Evolutionary conservation across 129 eudicot species (phyloP).

Genomic region (Logfia minima): DNA sequence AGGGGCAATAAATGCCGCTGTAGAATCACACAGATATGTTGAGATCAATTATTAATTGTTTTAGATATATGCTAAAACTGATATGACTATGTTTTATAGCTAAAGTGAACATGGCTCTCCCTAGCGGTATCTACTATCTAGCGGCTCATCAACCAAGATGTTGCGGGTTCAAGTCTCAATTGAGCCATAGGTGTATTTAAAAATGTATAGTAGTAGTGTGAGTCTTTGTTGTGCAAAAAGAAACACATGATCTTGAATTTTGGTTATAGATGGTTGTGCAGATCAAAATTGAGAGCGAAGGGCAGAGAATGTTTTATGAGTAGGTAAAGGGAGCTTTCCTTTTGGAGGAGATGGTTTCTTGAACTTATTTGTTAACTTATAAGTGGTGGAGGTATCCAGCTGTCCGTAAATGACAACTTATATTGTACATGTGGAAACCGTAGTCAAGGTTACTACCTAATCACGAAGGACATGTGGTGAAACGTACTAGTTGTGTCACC

Average conservation of each 20-base stretch:
- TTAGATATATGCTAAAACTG: background rate
- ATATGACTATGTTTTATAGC: constrained; percentile 2
- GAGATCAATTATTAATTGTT: constrained; percentile 1
- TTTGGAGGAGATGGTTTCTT: background rate
- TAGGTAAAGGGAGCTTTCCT: background rate
- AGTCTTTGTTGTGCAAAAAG: background rate
- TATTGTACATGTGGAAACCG: constrained; percentile 18
- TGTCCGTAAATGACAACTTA: constrained; percentile 15
- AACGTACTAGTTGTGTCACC: background rate
- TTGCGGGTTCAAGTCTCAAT: no score
- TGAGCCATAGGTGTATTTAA: no score
- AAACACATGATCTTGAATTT: background rate
- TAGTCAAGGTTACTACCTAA: background rate
- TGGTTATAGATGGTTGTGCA: background rate
- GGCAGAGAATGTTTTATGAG: background rate
- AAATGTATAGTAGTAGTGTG: no score
- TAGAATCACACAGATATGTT: constrained; percentile 9
- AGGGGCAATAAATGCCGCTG: background rate
- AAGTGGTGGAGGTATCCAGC: constrained; percentile 12
- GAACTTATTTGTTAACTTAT: background rate
- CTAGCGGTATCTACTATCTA: no score
- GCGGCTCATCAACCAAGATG: no score
- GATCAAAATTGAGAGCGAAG: background rate
- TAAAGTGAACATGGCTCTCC: background rate
- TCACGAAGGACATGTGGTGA: background rate